phyloP scores from a whole-genome alignment of 306 rosid genomes.

The Styphnolobium japonicum region DNA sequence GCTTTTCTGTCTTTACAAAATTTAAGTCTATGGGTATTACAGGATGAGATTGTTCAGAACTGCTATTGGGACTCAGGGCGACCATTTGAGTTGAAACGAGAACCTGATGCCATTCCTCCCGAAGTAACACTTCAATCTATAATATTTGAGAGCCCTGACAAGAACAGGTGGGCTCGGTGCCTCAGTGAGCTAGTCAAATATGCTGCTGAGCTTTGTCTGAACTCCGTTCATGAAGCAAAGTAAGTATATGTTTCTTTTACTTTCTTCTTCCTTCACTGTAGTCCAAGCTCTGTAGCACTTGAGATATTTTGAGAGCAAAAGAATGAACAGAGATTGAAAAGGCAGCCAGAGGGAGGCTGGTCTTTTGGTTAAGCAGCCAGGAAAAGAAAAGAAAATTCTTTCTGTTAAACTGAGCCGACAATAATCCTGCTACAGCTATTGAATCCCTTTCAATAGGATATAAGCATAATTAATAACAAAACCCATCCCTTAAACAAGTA shows the following conservation, averaged over 20 bases:
- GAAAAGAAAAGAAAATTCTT: neutral
- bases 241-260: slow-evolving; percentile 37
- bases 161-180: slow-evolving; percentile 98
- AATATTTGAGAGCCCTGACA: slow-evolving; percentile 97
- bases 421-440: neutral
- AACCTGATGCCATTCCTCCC: slow-evolving; percentile 90
- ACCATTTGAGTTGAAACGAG: slow-evolving; percentile 92
- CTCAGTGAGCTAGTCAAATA: slow-evolving; percentile 93
- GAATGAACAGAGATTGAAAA: neutral
- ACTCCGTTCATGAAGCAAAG: slow-evolving; percentile 91
- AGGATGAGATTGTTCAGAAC: slow-evolving; percentile 97
- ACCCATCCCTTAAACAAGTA: too few relatives aligned
- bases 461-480: neutral
- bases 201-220: slow-evolving; percentile 96
- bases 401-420: neutral
- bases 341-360: neutral
- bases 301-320: slow-evolving; percentile 5
- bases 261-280: slow-evolving; percentile 4
- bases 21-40: slow-evolving; percentile 35
- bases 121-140: slow-evolving; percentile 93
- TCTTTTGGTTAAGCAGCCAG: slow-evolving; percentile 11
- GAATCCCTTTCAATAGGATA: slow-evolving; percentile 8
- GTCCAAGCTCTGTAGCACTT: slow-evolving; percentile 7
- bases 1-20: neutral
- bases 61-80: slow-evolving; percentile 98